Evolutionary conservation across 768 basidiomycete species (phyloP).

Genomic region (Tylopilus vinaceipallidus): DNA sequence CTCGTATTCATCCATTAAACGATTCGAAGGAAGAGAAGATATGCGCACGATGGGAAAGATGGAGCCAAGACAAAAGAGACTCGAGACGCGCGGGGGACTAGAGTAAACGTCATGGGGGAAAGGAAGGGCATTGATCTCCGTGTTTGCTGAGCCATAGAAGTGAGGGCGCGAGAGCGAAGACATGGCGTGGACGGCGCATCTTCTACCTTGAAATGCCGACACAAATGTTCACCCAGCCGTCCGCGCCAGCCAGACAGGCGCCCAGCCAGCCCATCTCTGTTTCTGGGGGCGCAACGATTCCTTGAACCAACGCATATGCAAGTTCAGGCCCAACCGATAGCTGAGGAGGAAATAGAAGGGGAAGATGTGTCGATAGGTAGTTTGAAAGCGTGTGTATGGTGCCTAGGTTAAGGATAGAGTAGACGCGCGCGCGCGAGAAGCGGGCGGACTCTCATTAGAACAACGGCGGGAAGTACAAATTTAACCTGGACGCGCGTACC

Average conservation of each 20-base stretch:
- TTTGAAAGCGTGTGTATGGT: slow-evolving; percentile 66
- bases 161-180: too few species aligned
- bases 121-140: background rate
- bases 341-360: slow-evolving; percentile 70
- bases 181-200: too few species aligned
- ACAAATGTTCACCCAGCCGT: slow-evolving; percentile 94
- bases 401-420: slow-evolving; percentile 46
- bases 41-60: slow-evolving; percentile 6
- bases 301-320: slow-evolving; percentile 82
- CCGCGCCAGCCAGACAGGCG: slow-evolving; percentile 86
- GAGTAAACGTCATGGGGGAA: slow-evolving; percentile 1
- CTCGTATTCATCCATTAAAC: slow-evolving; percentile 15
- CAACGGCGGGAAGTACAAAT: background rate
- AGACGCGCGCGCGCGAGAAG: background rate
- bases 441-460: slow-evolving; percentile 4
- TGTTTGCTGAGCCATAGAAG: background rate
- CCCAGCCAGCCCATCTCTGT: slow-evolving; percentile 95
- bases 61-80: background rate
- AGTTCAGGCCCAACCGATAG: slow-evolving; percentile 46
- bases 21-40: slow-evolving; percentile 9
- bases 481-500: slow-evolving; percentile 46
- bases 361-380: slow-evolving; percentile 70
- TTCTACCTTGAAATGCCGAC: slow-evolving; percentile 51
- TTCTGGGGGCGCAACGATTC: slow-evolving; percentile 77
- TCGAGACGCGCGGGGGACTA: background rate